Evolutionary conservation across 345 rosid species (phyloP).

Genomic region (Corchorus olitorius): DNA sequence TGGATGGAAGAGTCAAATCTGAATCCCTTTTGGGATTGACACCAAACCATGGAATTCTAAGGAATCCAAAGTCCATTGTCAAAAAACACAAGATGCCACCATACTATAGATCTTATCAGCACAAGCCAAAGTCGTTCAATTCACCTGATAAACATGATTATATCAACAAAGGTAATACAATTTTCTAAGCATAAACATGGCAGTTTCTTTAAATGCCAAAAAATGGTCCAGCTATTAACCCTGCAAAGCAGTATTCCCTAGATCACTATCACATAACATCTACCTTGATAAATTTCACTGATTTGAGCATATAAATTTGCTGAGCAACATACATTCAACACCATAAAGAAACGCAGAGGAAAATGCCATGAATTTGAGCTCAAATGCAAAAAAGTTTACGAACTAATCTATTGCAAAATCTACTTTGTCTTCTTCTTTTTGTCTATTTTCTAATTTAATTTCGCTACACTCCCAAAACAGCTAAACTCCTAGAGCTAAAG

Average conservation of each 20-base stretch:
- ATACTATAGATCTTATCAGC: constrained; percentile 3
- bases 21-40: constrained; percentile 37
- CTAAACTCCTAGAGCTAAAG: constrained; percentile 7
- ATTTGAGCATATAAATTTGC: background rate
- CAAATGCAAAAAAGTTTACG: background rate
- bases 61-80: constrained; percentile 52
- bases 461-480: background rate
- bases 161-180: background rate
- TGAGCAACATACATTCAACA: background rate
- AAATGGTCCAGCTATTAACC: background rate
- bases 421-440: background rate
- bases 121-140: background rate
- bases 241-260: background rate
- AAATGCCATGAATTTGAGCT: background rate
- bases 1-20: constrained; percentile 40
- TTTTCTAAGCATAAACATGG: background rate
- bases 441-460: background rate
- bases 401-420: background rate
- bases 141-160: constrained; percentile 3
- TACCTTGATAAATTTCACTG: background rate
- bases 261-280: background rate
- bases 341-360: background rate
- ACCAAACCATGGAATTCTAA: constrained; percentile 45
- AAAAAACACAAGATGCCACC: constrained; percentile 1
- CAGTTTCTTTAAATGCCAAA: background rate